Conservation (phyloP, 2,329 filamentous ascomycete genomes). For the Thermothelomyces thermophilus region DNA sequence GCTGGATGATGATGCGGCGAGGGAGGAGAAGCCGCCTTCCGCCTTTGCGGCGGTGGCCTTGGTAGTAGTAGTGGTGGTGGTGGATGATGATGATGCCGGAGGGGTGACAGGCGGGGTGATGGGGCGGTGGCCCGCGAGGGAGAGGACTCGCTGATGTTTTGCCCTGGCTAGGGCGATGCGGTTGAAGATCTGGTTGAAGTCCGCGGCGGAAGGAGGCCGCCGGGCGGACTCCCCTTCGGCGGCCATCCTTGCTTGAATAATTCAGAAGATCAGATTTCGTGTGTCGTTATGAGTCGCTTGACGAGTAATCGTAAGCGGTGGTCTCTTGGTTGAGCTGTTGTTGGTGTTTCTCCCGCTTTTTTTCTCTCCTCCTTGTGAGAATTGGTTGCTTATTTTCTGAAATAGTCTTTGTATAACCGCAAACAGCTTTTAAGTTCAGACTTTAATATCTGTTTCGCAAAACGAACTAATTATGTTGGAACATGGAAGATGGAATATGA, state of each 20-base stretch:
- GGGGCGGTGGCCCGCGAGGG: slow-evolving; percentile 24
- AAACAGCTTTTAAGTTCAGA: too few relatives aligned
- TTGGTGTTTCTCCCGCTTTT: too few relatives aligned
- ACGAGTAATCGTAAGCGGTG: too few relatives aligned
- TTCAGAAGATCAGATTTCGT: too few relatives aligned
- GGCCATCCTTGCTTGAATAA: not conserved
- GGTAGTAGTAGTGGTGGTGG: not conserved
- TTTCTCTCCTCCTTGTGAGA: too few relatives aligned
- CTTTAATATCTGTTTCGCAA: too few relatives aligned
- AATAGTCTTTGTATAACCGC: too few relatives aligned
- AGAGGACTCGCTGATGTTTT: slow-evolving; percentile 31
- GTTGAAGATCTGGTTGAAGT: slow-evolving; percentile 37
- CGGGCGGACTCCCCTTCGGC: slow-evolving; percentile 5
- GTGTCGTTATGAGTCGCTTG: not conserved
- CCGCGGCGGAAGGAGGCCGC: slow-evolving; percentile 19
- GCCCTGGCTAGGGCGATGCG: slow-evolving; percentile 36
- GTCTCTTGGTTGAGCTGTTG: too few relatives aligned
- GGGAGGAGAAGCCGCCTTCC: slow-evolving; percentile 5
- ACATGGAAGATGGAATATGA: too few relatives aligned
- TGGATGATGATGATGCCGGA: not conserved
- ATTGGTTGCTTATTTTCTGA: too few relatives aligned
- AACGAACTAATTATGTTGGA: too few relatives aligned
- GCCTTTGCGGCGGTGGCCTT: not conserved
- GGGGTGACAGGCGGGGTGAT: slow-evolving; percentile 6
- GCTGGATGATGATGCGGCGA: not conserved